A percentile compares a stretch with the other conserved stretches of the same genome.
Evolutionary conservation across 768 basidiomycete species (phyloP).

Genomic region (Suillus hirtellus): DNA sequence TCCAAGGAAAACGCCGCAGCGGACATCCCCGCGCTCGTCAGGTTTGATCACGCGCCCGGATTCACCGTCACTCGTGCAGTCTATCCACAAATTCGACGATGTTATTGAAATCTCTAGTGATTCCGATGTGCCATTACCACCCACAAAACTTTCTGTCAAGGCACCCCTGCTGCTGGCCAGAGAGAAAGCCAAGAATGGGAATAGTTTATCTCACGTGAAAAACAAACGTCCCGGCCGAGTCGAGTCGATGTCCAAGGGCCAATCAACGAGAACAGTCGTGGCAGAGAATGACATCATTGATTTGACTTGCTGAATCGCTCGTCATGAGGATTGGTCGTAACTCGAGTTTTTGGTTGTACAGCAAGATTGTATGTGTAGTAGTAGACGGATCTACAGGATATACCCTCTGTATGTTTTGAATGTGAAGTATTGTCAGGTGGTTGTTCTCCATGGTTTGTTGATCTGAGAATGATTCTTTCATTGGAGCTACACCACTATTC

Average conservation of each 20-base stretch:
- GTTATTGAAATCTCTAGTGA: conserved; percentile 44
- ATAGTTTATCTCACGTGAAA: neutral
- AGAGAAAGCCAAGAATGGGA: conserved; percentile 14
- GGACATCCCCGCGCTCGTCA: conserved; percentile 13
- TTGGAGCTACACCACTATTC: neutral
- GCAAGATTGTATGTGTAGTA: neutral
- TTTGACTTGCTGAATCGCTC: conserved; percentile 33
- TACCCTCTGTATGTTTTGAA: neutral
- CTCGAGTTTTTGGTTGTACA: neutral
- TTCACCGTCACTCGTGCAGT: conserved; percentile 14
- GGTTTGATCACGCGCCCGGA: conserved; percentile 14
- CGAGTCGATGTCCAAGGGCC: neutral
- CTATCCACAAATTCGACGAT: conserved; percentile 8
- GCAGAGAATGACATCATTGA: conserved; percentile 38
- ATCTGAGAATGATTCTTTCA: neutral
- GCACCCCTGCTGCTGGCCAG: conserved; percentile 29
- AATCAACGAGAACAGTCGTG: neutral
- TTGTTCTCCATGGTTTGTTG: neutral
- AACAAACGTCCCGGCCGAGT: neutral
- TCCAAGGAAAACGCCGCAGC: conserved; percentile 7
- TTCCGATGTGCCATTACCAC: conserved; percentile 26
- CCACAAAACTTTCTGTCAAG: conserved; percentile 2
- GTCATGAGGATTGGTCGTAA: no score
- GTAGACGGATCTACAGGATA: neutral
- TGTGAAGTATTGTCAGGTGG: neutral